Conservation (phyloP, 1,284 basidiomycete genomes). For the Cutaneotrichosporon daszewskae region DNA sequence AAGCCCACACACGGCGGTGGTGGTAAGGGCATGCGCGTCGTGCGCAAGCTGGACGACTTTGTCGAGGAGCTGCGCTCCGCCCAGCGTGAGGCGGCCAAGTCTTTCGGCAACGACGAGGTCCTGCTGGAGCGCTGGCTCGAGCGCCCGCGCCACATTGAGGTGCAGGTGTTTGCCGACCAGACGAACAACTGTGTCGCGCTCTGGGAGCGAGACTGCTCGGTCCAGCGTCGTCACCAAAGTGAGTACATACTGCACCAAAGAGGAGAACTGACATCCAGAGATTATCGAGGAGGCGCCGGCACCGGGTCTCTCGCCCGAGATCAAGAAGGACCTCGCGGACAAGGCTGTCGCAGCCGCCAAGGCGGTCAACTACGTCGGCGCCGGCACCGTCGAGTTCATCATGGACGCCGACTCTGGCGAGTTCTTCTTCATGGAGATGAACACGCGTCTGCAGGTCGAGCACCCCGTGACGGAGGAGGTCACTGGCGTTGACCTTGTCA, state of each 20-base stretch:
- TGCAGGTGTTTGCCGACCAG: conserved; percentile 81
- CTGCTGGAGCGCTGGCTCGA: conserved; percentile 81
- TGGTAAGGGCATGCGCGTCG: conserved; percentile 66
- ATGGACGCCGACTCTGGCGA: conserved; percentile 78
- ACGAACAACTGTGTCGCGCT: conserved; percentile 73
- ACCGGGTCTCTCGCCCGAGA: conserved; percentile 68
- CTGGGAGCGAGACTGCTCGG: conserved; percentile 91
- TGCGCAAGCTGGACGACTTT: conserved; percentile 52
- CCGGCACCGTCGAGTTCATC: conserved; percentile 90
- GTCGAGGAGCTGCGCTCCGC: conserved; percentile 71
- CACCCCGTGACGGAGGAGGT: conserved; percentile 96
- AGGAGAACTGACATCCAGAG: conserved; percentile 21
- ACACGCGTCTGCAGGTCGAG: conserved; percentile 87
- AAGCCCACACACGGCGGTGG: conserved; percentile 70
- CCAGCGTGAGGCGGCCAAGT: conserved; percentile 76
- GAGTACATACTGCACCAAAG: conserved; percentile 8
- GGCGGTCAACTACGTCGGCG: conserved; percentile 84
- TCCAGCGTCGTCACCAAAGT: conserved; percentile 86
- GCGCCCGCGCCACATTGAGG: conserved; percentile 77
- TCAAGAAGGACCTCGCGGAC: conserved; percentile 71
- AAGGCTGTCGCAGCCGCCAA: conserved; percentile 87
- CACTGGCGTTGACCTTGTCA: conserved; percentile 82
- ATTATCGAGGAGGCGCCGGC: conserved; percentile 69
- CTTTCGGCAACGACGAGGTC: conserved; percentile 79
- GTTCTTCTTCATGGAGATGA: conserved; percentile 96